A percentile compares a stretch with the other conserved stretches of the same genome.
phyloP scores from a whole-genome alignment of 352 stramenopile genomes.

The Saprolegnia diclina region DNA sequence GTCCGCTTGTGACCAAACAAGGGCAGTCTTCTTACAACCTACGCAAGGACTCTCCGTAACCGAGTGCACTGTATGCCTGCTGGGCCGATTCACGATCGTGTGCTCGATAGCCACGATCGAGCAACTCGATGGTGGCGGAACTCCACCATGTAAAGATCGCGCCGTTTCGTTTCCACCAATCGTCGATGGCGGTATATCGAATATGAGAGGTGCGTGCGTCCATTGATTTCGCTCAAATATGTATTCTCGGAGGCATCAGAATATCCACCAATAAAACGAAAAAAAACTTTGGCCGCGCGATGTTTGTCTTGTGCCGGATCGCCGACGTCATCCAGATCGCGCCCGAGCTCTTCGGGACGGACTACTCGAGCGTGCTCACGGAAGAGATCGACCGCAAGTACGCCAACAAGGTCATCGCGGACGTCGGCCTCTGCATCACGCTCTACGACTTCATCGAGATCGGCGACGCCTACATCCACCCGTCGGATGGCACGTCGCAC shows the following conservation, averaged over 20 bases:
- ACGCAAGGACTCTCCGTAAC: too few species aligned
- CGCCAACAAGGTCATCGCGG: slow-evolving; percentile 84
- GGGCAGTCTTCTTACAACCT: too few species aligned
- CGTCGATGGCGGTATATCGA: neutral
- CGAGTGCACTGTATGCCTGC: too few species aligned
- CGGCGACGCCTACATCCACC: slow-evolving; percentile 78
- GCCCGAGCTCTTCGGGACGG: slow-evolving; percentile 68
- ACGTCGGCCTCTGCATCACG: slow-evolving; percentile 83
- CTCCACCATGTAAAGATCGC: neutral
- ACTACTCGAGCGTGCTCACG: slow-evolving; percentile 79
- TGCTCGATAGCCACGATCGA: too few species aligned
- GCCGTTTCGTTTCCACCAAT: neutral
- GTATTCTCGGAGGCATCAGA: neutral
- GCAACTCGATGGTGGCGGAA: too few species aligned
- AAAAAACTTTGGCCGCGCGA: slow-evolving; percentile 29
- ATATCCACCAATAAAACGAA: slow-evolving; percentile 16
- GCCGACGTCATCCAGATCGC: slow-evolving; percentile 81
- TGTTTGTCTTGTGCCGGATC: slow-evolving; percentile 82
- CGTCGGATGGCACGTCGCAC: slow-evolving; percentile 79
- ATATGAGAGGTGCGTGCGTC: neutral
- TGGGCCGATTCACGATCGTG: too few species aligned
- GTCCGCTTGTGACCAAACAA: too few species aligned
- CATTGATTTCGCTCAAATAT: neutral
- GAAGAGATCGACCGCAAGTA: slow-evolving; percentile 89
- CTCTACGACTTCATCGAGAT: slow-evolving; percentile 88